Evolutionary conservation across 805 yeast species (phyloP).

Genomic region (Candida nonsorbophila): DNA sequence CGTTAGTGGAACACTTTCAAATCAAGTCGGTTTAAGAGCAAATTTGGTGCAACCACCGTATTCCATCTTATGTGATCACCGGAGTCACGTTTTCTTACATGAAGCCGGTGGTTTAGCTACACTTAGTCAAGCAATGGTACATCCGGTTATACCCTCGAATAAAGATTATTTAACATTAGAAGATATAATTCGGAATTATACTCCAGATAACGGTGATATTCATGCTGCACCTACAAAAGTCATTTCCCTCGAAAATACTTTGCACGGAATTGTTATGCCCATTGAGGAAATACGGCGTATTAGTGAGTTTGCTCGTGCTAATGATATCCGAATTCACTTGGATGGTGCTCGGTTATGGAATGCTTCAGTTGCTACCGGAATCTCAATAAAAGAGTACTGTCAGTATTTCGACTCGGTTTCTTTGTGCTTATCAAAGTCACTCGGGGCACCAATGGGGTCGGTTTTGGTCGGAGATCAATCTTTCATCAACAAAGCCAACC

Average conservation of each 20-base stretch:
- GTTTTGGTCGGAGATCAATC: conserved; percentile 28
- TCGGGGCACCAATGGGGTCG: conserved; percentile 42
- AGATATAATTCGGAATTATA: conserved; percentile 29
- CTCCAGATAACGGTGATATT: conserved; percentile 41
- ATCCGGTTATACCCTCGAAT: conserved; percentile 30
- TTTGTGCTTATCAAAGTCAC: conserved; percentile 35
- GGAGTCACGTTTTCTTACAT: conserved; percentile 31
- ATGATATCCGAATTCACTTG: conserved; percentile 32
- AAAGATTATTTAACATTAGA: conserved; percentile 30
- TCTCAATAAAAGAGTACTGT: conserved; percentile 34
- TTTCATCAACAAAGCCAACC: conserved; percentile 37
- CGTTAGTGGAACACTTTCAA: conserved; percentile 38
- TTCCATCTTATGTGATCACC: conserved; percentile 31
- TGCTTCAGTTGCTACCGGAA: conserved; percentile 36
- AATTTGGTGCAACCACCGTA: conserved; percentile 39
- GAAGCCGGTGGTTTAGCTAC: conserved; percentile 43
- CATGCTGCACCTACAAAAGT: conserved; percentile 41
- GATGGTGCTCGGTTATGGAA: conserved; percentile 44
- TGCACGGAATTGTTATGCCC: conserved; percentile 38
- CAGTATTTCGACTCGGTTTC: conserved; percentile 37
- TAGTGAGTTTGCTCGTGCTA: conserved; percentile 25
- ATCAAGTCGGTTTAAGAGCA: conserved; percentile 34
- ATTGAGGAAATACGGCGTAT: conserved; percentile 33
- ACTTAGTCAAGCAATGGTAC: conserved; percentile 38
- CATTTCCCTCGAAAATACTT: conserved; percentile 38